phyloP scores from a whole-genome alignment of 805 yeast species.

The Priceomyces haplophilus region DNA sequence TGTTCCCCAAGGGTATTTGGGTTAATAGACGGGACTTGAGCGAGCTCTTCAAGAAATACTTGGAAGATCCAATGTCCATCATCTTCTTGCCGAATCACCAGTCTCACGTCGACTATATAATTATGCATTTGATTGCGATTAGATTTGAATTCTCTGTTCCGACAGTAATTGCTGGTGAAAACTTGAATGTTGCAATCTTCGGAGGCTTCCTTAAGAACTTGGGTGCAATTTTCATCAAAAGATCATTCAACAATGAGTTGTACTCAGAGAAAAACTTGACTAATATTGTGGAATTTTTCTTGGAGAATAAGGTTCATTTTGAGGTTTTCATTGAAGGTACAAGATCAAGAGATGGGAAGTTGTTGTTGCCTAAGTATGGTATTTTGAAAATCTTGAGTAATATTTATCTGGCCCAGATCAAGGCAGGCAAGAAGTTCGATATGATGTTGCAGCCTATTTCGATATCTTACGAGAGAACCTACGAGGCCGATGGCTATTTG shows the following conservation, averaged over 20 bases:
- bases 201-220: conserved; percentile 47
- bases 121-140: conserved; percentile 51
- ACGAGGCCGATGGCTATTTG: conserved; percentile 53
- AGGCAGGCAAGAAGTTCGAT: conserved; percentile 24
- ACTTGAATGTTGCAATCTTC: conserved; percentile 55
- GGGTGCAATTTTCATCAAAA: conserved; percentile 59
- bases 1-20: conserved; percentile 46
- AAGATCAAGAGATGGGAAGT: conserved; percentile 62
- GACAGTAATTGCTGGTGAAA: conserved; percentile 63
- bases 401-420: conserved; percentile 40
- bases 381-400: conserved; percentile 52
- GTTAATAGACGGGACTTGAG: conserved; percentile 29
- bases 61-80: conserved; percentile 41
- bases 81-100: conserved; percentile 59
- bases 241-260: conserved; percentile 43
- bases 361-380: conserved; percentile 60
- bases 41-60: conserved; percentile 27
- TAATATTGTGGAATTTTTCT: conserved; percentile 47
- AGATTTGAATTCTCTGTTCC: conserved; percentile 55
- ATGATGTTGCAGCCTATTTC: conserved; percentile 50
- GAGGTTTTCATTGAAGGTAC: conserved; percentile 69
- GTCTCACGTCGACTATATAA: conserved; percentile 60
- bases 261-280: conserved; percentile 47
- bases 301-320: conserved; percentile 47
- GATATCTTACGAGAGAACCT: conserved; percentile 58